These are phyloP conservation scores for Cyclotella choctawhatcheeana DNA, from an alignment of 108 stramenopile species.

Conservation along the genomic window DNA sequence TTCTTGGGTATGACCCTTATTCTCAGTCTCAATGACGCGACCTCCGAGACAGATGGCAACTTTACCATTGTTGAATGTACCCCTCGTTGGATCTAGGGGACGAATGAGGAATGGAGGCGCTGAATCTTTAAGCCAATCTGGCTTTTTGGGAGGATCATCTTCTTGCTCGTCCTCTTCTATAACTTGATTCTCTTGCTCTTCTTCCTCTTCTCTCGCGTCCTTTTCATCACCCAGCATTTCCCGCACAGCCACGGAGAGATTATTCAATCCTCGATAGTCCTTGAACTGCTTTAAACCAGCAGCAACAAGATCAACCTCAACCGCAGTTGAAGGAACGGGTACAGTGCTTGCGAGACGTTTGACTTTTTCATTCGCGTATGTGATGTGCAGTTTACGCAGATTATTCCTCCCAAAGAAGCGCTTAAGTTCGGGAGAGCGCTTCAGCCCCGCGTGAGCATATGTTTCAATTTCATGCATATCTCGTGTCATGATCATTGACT, in stretches of 20 bases:
- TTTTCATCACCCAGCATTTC: constrained; percentile 11
- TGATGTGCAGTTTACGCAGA: constrained; percentile 7
- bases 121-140: constrained; percentile 3
- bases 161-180: background rate
- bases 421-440: constrained; percentile 18
- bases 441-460: constrained; percentile 10
- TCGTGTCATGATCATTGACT: constrained; percentile 18
- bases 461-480: constrained; percentile 1
- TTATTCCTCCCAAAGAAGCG: constrained; percentile 14
- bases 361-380: background rate
- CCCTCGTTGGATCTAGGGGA: constrained; percentile 8
- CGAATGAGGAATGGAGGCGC: constrained; percentile 2
- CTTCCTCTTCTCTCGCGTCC: constrained; percentile 2
- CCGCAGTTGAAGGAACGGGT: background rate
- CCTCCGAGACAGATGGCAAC: constrained; percentile 43
- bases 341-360: constrained; percentile 10
- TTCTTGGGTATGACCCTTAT: constrained; percentile 10
- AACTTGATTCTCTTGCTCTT: background rate
- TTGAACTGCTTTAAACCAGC: background rate
- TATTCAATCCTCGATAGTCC: constrained; percentile 16
- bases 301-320: background rate
- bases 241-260: background rate
- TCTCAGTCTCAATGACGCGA: constrained; percentile 39
- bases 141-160: background rate
- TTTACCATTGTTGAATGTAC: constrained; percentile 19